Base-by-base conservation (phyloP, 108 stramenopile species). In the Conticribra guillardii region DNA sequence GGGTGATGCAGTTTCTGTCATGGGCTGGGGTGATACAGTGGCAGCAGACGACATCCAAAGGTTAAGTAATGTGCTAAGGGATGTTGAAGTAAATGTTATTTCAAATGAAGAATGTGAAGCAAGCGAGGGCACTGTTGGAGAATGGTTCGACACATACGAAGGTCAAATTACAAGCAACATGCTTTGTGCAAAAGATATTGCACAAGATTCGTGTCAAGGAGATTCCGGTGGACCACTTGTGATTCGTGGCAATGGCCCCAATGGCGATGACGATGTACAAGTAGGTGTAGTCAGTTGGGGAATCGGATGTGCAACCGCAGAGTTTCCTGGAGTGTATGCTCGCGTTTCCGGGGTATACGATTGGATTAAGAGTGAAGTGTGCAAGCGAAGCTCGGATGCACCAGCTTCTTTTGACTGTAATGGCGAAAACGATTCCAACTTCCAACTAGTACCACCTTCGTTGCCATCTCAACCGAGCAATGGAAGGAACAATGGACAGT, bases 1-100 rank as follows among this genome's bases (percentile, higher is more conserved):
- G 19, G 72, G 74, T 15, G 33, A 53, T n/a, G 49, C 44, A 1
- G 56, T 87, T 8, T 84, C 83, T 0, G 75, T 78, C 0, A 67
- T 84, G 60, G 89, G 89, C 28, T 74, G 83, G 62, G 88, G 86
- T 33, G 59, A 55, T 57, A 71, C 57, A 9, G 32, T 52, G 31
- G 27, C 49, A 8, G 62, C 41, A 32, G 60, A 64, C 4, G 23
- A 45, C 2, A 33, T 23, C 0, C 3, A 27, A 22, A 34, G 47
- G 18, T 18, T 54, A 27, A 60, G 60, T 23, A 51, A 54, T 48
- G 63, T 47, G 1, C 47, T 79, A 19, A 58, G 37, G 26, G 50
- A 26, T 33, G 64, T 59, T 0, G 51, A 79, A 17, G 64, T 71
- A 0, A 57, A 41, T 23, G 58, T 53, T 37, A 46, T 69, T n/a